phyloP scores from a whole-genome alignment of 2,329 filamentous ascomycete genomes.

The Tolypocladium cylindrosporum region DNA sequence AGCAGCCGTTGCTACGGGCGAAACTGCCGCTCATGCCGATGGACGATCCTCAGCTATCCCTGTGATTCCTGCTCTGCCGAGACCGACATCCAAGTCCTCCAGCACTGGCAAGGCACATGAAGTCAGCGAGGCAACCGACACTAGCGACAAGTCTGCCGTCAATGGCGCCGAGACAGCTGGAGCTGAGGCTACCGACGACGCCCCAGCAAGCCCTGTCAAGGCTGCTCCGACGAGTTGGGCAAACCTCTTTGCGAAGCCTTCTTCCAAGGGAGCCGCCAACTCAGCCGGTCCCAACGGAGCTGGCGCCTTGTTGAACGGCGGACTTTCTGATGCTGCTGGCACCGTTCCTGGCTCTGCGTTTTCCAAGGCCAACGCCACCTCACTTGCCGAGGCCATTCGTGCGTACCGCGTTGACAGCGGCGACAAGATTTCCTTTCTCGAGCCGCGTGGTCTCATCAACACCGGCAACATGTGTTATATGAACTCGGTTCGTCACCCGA shows the following conservation, averaged over 20 bases:
- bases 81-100: slow-evolving; percentile 18
- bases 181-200: slow-evolving; percentile 6
- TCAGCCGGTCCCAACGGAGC: slow-evolving; percentile 16
- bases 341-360: slow-evolving; percentile 23
- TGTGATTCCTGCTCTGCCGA: slow-evolving; percentile 37
- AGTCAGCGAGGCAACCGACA: background rate
- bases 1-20: slow-evolving; percentile 2
- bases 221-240: slow-evolving; percentile 28
- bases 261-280: slow-evolving; percentile 9
- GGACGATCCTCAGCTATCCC: slow-evolving; percentile 29
- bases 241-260: slow-evolving; percentile 25
- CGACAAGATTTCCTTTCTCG: slow-evolving; percentile 68
- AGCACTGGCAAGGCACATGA: slow-evolving; percentile 8
- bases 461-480: slow-evolving; percentile 99
- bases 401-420: slow-evolving; percentile 58
- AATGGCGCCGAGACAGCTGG: slow-evolving; percentile 13
- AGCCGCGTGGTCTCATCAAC: slow-evolving; percentile 89
- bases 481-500: slow-evolving; percentile 72
- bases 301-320: slow-evolving; percentile 14
- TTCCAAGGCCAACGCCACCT: slow-evolving; percentile 37
- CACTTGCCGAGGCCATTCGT: slow-evolving; percentile 67
- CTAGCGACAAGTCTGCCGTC: slow-evolving; percentile 9
- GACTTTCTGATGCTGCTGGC: slow-evolving; percentile 6
- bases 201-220: slow-evolving; percentile 13
- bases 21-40: slow-evolving; percentile 13